These are phyloP conservation scores for Colletotrichum sublineola DNA, from an alignment of 2,329 filamentous ascomycete genomes.

Conservation along the genomic window DNA sequence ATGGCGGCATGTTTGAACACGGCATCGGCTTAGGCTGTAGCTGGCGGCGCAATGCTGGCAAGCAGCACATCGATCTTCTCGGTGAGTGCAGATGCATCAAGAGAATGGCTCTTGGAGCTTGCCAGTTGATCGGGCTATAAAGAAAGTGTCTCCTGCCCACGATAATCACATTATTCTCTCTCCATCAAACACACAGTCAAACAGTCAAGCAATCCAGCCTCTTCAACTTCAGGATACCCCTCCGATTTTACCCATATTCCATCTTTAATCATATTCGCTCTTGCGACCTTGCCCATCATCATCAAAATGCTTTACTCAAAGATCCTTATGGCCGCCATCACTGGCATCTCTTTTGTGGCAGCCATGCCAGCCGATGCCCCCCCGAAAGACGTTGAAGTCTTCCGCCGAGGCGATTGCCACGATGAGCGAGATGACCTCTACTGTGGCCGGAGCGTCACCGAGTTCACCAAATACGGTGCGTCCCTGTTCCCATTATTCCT, in stretches of 20 bases:
- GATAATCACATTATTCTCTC: background rate
- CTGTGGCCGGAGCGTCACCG: conserved; percentile 32
- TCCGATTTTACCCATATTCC: conserved; percentile 23
- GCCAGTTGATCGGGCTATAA: conserved; percentile 19
- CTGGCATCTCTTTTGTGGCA: conserved; percentile 30
- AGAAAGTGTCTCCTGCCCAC: conserved; percentile 5
- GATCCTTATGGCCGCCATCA: conserved; percentile 27
- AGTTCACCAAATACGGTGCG: conserved; percentile 32
- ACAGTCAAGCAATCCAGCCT: conserved; percentile 23
- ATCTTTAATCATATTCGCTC: background rate
- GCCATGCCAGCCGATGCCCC: conserved; percentile 28
- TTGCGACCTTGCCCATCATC: conserved; percentile 4
- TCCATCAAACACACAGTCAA: conserved; percentile 23
- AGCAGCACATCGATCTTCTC: background rate
- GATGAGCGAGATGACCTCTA: conserved; percentile 28
- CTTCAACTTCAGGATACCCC: conserved; percentile 24
- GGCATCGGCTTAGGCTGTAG: background rate
- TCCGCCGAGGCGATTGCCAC: conserved; percentile 34
- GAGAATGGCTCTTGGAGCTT: background rate
- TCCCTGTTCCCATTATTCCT: background rate
- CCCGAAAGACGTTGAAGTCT: conserved; percentile 18
- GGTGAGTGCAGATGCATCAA: background rate
- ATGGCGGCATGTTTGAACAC: background rate
- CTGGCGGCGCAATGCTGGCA: background rate
- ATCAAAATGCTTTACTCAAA: conserved; percentile 34